Evolutionary conservation across 106 monocot species (phyloP).

Genomic region (Acanthochlamys bracteata): DNA sequence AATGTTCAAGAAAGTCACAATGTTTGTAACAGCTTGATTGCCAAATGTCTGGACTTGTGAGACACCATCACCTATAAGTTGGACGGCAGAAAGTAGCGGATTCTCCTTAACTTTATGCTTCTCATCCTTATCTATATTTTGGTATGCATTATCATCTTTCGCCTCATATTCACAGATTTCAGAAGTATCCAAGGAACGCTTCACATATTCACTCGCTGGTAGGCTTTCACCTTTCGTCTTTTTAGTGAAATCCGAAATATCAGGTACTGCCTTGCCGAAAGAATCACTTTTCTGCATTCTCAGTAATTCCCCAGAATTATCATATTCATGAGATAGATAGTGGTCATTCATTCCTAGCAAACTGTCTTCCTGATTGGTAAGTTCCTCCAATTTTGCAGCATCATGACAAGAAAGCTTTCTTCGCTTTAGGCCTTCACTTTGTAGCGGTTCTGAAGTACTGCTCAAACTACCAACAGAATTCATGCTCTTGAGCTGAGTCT

Average conservation of each 20-base stretch:
- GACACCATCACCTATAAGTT: slow-evolving; percentile 91
- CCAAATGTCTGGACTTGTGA: slow-evolving; percentile 95
- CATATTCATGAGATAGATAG: no score
- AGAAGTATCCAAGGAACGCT: slow-evolving; percentile 30
- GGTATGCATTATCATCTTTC: slow-evolving; percentile 13
- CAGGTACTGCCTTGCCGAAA: slow-evolving; percentile 12
- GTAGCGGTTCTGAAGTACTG: slow-evolving; percentile 16
- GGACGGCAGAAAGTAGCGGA: slow-evolving; percentile 82
- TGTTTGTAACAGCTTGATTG: slow-evolving; percentile 91
- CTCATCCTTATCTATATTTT: slow-evolving; percentile 25
- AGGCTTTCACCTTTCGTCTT: slow-evolving; percentile 37
- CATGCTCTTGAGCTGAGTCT: slow-evolving; percentile 62
- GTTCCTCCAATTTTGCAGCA: slow-evolving; percentile 7
- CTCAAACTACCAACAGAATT: slow-evolving; percentile 28
- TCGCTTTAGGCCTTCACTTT: slow-evolving; percentile 38
- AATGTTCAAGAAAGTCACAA: slow-evolving; percentile 90
- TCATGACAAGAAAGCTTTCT: slow-evolving; percentile 30
- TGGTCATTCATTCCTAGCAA: no score
- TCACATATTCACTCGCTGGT: slow-evolving; percentile 31
- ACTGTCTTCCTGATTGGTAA: slow-evolving; percentile 16
- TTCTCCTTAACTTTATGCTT: slow-evolving; percentile 53
- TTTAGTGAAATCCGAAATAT: slow-evolving; percentile 29
- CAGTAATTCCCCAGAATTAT: slow-evolving; percentile 3
- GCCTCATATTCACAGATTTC: slow-evolving; percentile 67
- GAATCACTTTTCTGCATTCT: slow-evolving; percentile 25